Conservation (phyloP, 805 yeast genomes). For the Myxozyma mucilagina region DNA sequence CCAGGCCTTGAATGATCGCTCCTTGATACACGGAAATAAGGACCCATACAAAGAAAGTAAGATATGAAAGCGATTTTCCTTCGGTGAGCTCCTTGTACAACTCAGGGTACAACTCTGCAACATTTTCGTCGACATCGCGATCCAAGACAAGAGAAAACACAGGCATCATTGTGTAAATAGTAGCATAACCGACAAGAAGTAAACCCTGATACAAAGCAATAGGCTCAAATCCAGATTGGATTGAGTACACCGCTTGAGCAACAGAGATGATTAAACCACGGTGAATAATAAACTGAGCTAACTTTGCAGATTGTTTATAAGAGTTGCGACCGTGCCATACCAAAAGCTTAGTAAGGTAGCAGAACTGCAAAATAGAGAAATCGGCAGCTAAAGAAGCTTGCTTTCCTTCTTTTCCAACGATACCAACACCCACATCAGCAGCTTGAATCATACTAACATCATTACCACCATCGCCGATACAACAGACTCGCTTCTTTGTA, state of each 20-base stretch:
- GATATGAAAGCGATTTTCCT: slow-evolving; percentile 82
- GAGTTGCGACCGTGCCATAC: slow-evolving; percentile 99
- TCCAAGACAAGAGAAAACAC: slow-evolving; percentile 91
- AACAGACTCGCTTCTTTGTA: slow-evolving; percentile 89
- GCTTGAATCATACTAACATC: slow-evolving; percentile 99
- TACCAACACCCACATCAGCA: slow-evolving; percentile 98
- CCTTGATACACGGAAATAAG: slow-evolving; percentile 86
- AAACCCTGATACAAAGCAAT: slow-evolving; percentile 93
- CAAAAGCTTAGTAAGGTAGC: slow-evolving; percentile 78
- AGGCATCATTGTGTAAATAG: slow-evolving; percentile 97
- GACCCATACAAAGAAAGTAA: slow-evolving; percentile 90
- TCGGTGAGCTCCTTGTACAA: slow-evolving; percentile 86
- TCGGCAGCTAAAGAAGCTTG: slow-evolving; percentile 98
- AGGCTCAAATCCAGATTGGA: slow-evolving; percentile 86
- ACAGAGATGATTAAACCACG: slow-evolving; percentile 92
- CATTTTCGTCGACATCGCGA: slow-evolving; percentile 83
- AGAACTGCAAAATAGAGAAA: slow-evolving; percentile 88
- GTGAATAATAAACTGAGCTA: slow-evolving; percentile 94
- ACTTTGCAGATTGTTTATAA: slow-evolving; percentile 90
- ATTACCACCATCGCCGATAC: slow-evolving; percentile 99
- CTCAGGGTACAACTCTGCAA: slow-evolving; percentile 91
- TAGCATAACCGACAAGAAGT: slow-evolving; percentile 98
- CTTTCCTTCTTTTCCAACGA: slow-evolving; percentile 97
- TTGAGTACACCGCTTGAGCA: slow-evolving; percentile 90
- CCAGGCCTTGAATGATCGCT: slow-evolving; percentile 72